phyloP scores from a whole-genome alignment of 345 rosid genomes.

The Moricandia moricandioides region DNA sequence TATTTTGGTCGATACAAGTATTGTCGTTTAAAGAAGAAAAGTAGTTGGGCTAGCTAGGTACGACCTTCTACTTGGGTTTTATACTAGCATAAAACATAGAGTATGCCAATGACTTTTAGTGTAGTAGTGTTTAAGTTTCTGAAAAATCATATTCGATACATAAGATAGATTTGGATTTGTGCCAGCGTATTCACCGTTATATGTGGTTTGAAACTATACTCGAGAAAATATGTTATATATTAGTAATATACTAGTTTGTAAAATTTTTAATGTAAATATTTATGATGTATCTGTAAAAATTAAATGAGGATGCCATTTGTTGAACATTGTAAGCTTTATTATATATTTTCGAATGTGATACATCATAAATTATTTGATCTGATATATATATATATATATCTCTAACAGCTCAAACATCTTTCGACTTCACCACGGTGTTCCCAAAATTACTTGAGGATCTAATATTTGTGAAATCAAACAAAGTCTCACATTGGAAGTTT shows the following conservation, averaged over 20 bases:
- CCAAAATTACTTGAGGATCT: neutral
- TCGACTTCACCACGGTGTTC: neutral
- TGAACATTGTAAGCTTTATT: too few species aligned
- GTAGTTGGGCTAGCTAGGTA: neutral
- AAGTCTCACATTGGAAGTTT: too few species aligned
- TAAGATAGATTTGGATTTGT: neutral
- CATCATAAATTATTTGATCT: too few species aligned
- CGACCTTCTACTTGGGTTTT: slow-evolving; percentile 16
- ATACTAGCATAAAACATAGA: neutral
- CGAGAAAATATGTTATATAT: too few species aligned
- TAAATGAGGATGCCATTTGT: too few species aligned
- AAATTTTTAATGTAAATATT: too few species aligned
- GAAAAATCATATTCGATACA: neutral
- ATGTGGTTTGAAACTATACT: neutral
- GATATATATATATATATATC: too few species aligned
- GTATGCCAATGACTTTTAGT: neutral
- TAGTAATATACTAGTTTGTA: too few species aligned
- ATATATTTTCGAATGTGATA: too few species aligned
- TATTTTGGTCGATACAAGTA: neutral
- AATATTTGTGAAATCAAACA: neutral
- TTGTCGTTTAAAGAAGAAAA: neutral
- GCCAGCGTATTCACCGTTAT: neutral
- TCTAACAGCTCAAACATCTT: neutral
- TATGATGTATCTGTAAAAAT: too few species aligned
- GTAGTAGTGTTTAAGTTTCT: neutral